Evolutionary conservation across 192 early-diverging fungal genomes (phyloP), one percentile per base, ranked within the genome.

Genomic region (Gorgonomyces haynaldii): DNA sequence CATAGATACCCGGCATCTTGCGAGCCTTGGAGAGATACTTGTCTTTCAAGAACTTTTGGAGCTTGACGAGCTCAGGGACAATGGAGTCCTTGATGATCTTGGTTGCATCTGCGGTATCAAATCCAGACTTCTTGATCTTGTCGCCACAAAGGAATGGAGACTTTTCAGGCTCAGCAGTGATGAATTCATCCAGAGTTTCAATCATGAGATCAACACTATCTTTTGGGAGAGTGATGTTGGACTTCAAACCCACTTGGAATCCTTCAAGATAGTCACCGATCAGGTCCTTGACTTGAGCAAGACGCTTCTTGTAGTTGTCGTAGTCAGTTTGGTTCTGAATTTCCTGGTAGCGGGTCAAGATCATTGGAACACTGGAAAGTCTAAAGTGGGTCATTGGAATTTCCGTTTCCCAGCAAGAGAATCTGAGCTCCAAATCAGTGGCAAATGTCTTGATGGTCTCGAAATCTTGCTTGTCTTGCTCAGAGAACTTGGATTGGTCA

Each of bases 351-450:
- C 30, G 5, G 30, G 5, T 8, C 29, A 15, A 28, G 15, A 22
- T 15, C 12, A n/a, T 28, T 28, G 20, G n/a, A 43, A 43, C 4
- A 15, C 2, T 12, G 29, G 9, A 43, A 4, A 22, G 15, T 27
- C 42, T 43, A 16, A 43, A 43, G 3, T 43, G 42, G 17, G 2
- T 43, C 3, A 21, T 43, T 28, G 42, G 42, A 16, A 43, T 43
- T 43, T 43, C 42, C 30, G 6, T 31, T 31, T 12, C 5, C 12
- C 6, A 31, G 30, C 30, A 31, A 31, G 30, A 8, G 12, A 8
- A 8, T 5, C 5, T 31, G 30, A 31, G 12, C 30, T 23, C 8
- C 0, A 23, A 19, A 41, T 41, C 39, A 41, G 24, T 19, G 39
- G n/a, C 39, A 6, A 8, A 19, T n/a, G 19, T 6, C n/a, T 41